A percentile compares a stretch with the other conserved stretches of the same genome.
These are phyloP conservation scores for Diaporthe longicolla DNA, from an alignment of 2,329 filamentous ascomycete genomes.

Conservation along the genomic window DNA sequence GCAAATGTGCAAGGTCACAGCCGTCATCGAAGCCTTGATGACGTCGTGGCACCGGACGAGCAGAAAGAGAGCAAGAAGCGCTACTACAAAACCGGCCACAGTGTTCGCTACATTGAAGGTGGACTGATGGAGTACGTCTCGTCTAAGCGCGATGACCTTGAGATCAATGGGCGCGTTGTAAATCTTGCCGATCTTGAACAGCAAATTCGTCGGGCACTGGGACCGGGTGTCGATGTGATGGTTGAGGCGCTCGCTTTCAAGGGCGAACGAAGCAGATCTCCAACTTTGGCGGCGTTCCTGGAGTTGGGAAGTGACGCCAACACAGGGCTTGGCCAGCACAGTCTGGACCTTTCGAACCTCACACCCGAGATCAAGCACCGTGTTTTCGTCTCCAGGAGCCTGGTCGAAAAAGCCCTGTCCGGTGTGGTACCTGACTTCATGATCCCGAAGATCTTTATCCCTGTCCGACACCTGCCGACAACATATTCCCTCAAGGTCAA, in stretches of 20 bases:
- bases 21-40: constrained; percentile 45
- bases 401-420: constrained; percentile 59
- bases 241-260: constrained; percentile 64
- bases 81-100: constrained; percentile 66
- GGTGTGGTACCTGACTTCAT: constrained; percentile 56
- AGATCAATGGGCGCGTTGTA: constrained; percentile 56
- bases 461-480: constrained; percentile 62
- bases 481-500: constrained; percentile 66
- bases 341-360: constrained; percentile 54
- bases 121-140: constrained; percentile 65
- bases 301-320: constrained; percentile 58
- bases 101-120: constrained; percentile 63
- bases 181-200: constrained; percentile 62
- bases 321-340: constrained; percentile 54
- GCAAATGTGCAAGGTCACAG: constrained; percentile 42
- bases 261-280: constrained; percentile 52
- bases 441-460: constrained; percentile 64
- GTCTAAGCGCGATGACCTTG: constrained; percentile 58
- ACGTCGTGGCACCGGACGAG: constrained; percentile 41
- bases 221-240: constrained; percentile 62
- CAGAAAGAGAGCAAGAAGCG: constrained; percentile 51
- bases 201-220: constrained; percentile 62
- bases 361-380: constrained; percentile 58
- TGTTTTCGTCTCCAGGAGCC: constrained; percentile 59
- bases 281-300: constrained; percentile 63